A percentile compares a stretch with the other conserved stretches of the same genome.
These are phyloP conservation scores for Dryadomyces sulphureus DNA, from an alignment of 2,329 filamentous ascomycete genomes.

Conservation along the genomic window DNA sequence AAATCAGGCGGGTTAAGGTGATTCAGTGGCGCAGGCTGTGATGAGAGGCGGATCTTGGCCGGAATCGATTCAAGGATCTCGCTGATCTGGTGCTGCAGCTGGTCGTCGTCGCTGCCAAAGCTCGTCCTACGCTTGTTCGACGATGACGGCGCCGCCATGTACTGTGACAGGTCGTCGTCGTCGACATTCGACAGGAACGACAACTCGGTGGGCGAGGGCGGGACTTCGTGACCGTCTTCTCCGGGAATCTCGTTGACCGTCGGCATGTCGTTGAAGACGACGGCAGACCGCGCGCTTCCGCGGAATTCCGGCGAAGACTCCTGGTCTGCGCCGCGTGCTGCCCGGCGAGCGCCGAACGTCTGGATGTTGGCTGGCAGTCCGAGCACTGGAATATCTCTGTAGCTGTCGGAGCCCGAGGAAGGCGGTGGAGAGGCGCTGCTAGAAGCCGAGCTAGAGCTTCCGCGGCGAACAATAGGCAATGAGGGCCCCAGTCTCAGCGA, in stretches of 20 bases:
- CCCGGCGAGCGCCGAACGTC: no score
- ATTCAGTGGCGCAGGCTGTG: slow-evolving; percentile 30
- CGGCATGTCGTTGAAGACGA: slow-evolving; percentile 31
- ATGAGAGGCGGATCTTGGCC: slow-evolving; percentile 60
- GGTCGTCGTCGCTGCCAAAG: slow-evolving; percentile 39
- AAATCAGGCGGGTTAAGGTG: slow-evolving; percentile 46
- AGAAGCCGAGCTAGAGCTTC: slow-evolving; percentile 18
- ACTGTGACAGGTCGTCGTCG: slow-evolving; percentile 25
- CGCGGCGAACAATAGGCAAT: slow-evolving; percentile 24
- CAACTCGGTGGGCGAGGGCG: slow-evolving; percentile 25
- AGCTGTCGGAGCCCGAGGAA: background rate
- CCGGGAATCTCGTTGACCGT: slow-evolving; percentile 25
- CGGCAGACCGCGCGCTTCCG: slow-evolving; percentile 21
- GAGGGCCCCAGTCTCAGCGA: slow-evolving; percentile 10
- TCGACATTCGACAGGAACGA: slow-evolving; percentile 19
- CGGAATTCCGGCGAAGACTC: slow-evolving; percentile 31
- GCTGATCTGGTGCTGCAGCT: slow-evolving; percentile 67
- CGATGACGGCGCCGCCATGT: slow-evolving; percentile 11
- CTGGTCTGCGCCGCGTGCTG: slow-evolving; percentile 8
- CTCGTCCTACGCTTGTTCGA: slow-evolving; percentile 17
- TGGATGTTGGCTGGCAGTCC: background rate
- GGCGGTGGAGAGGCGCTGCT: background rate
- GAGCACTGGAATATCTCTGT: background rate
- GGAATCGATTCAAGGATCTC: slow-evolving; percentile 66
- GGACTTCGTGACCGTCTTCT: slow-evolving; percentile 22